Evolutionary conservation across 805 yeast species (phyloP).

Genomic region (Suhomyces tanzawaensis): DNA sequence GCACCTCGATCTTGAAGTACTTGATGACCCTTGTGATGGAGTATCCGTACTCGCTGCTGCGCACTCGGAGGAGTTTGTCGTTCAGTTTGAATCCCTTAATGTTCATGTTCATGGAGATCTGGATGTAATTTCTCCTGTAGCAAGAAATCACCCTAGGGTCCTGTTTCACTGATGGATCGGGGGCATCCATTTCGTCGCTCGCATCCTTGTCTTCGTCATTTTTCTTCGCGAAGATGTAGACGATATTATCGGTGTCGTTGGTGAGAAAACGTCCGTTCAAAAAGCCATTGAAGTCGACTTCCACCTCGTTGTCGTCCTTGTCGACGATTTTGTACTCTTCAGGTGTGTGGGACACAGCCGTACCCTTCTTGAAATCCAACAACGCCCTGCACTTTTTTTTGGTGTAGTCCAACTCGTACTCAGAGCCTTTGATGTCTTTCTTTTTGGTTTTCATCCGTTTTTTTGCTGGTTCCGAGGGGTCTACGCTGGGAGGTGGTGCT

Average conservation of each 20-base stretch:
- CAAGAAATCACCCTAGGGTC: conserved; percentile 43
- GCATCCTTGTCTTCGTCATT: conserved; percentile 2
- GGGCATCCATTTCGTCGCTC: not conserved
- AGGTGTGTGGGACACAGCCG: conserved; percentile 12
- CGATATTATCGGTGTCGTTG: conserved; percentile 38
- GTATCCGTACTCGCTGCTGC: conserved; percentile 36
- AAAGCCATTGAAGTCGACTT: conserved; percentile 32
- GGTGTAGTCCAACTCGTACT: conserved; percentile 25
- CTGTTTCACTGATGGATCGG: conserved; percentile 9
- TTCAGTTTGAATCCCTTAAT: conserved; percentile 23
- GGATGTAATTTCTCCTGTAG: conserved; percentile 44
- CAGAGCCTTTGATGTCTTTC: conserved; percentile 12
- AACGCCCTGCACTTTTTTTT: conserved; percentile 23
- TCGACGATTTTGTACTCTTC: conserved; percentile 25
- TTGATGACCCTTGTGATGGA: conserved; percentile 36
- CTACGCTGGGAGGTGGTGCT: not conserved
- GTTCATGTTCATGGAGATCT: conserved; percentile 29
- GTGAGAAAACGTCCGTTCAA: conserved; percentile 43
- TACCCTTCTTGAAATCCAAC: conserved; percentile 26
- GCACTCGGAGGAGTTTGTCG: conserved; percentile 29
- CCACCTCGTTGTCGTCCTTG: conserved; percentile 24
- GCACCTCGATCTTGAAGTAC: conserved; percentile 36
- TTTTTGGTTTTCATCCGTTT: conserved; percentile 5
- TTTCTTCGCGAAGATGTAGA: conserved; percentile 19
- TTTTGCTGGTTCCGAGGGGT: conserved; percentile 3